A percentile compares a stretch with the other conserved stretches of the same genome.
Conservation (phyloP, 1,284 basidiomycete species). For the Pascua guehoae region DNA sequence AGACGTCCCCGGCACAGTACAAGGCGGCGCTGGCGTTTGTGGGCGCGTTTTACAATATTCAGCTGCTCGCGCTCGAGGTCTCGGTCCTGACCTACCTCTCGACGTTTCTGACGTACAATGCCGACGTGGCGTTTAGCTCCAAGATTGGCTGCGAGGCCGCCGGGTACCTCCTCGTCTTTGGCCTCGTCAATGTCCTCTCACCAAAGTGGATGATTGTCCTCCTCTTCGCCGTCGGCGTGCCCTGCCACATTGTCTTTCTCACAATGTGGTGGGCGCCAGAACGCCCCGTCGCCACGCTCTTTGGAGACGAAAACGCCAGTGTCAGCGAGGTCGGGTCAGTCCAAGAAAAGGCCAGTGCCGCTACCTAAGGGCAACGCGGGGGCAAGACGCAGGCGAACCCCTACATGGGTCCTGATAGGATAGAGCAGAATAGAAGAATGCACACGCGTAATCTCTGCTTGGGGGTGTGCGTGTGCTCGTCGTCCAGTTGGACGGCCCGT, state of each 20-base stretch:
- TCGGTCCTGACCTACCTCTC: constrained; percentile 15
- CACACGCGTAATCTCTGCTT: too few species aligned
- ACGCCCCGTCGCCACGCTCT: constrained; percentile 10
- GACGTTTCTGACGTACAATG: constrained; percentile 16
- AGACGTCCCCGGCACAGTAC: constrained; percentile 6
- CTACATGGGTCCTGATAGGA: too few species aligned
- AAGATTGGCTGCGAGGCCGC: constrained; percentile 19
- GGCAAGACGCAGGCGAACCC: too few species aligned
- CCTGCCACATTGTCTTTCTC: constrained; percentile 9
- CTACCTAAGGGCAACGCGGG: too few species aligned
- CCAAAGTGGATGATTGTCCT: constrained; percentile 22
- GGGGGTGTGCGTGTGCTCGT: too few species aligned
- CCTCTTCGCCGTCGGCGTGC: constrained; percentile 12
- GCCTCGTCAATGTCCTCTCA: constrained; percentile 16
- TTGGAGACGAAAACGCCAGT: neutral
- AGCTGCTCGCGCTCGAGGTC: constrained; percentile 18
- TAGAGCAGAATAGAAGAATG: too few species aligned
- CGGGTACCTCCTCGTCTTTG: constrained; percentile 18
- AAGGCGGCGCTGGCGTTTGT: constrained; percentile 11
- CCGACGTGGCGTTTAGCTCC: constrained; percentile 17
- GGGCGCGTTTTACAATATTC: constrained; percentile 19
- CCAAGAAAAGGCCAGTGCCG: too few species aligned
- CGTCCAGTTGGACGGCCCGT: too few species aligned
- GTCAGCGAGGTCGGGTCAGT: too few species aligned
- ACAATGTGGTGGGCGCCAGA: constrained; percentile 13